phyloP scores from a whole-genome alignment of 305 asterid genomes.

The Salvia sclarea region DNA sequence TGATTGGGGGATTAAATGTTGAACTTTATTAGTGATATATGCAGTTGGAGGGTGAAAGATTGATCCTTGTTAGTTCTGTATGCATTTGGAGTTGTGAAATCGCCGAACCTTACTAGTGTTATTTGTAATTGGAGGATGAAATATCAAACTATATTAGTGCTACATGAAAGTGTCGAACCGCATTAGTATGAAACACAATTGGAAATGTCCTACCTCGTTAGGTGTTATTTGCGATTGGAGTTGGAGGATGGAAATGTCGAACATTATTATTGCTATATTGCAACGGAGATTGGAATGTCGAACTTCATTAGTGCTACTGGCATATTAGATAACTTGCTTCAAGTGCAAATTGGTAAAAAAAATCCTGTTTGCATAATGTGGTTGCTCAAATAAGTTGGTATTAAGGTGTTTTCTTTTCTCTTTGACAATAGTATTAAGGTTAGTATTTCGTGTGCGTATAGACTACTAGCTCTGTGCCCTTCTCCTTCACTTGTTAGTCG shows the following conservation, averaged over 20 bases:
- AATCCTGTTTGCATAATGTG: too few relatives aligned
- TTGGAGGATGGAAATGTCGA: background rate
- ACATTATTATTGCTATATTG: background rate
- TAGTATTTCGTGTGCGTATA: background rate
- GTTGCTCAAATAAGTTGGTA: background rate
- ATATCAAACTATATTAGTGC: background rate
- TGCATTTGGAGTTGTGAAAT: background rate
- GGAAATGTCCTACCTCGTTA: background rate
- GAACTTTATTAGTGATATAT: background rate
- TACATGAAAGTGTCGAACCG: too few relatives aligned
- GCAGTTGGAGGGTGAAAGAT: background rate
- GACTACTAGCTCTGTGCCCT: constrained; percentile 1
- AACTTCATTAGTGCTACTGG: background rate
- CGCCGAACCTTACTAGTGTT: background rate
- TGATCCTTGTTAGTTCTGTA: background rate
- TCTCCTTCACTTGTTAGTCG: background rate
- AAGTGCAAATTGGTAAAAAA: background rate
- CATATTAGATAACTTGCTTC: background rate
- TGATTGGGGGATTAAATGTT: background rate
- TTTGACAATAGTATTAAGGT: background rate
- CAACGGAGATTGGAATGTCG: too few relatives aligned
- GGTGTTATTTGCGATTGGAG: background rate
- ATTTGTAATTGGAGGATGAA: background rate
- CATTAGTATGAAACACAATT: too few relatives aligned
- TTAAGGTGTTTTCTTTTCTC: background rate